Evolutionary conservation across 2,329 filamentous ascomycete species (phyloP).

Genomic region (Ophiostoma ulmi): DNA sequence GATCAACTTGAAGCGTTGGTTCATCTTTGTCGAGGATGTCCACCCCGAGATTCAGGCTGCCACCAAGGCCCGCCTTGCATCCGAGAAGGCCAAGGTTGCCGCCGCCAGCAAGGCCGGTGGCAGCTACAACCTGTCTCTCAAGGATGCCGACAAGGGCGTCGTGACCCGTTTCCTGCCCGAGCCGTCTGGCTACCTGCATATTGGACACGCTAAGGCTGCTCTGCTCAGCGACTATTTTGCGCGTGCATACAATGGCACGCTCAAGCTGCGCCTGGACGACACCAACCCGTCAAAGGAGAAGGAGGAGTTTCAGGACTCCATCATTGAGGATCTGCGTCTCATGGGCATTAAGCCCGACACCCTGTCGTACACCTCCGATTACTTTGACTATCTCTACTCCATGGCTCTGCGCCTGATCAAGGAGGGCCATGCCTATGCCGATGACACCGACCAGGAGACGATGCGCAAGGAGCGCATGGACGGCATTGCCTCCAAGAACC

Average conservation of each 20-base stretch:
- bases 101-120: slow-evolving; percentile 70
- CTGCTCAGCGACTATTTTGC: slow-evolving; percentile 91
- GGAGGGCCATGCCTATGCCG: slow-evolving; percentile 83
- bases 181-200: slow-evolving; percentile 92
- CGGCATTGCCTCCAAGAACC: slow-evolving; percentile 73
- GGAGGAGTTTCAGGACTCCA: slow-evolving; percentile 90
- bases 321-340: slow-evolving; percentile 82
- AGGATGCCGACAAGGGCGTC: slow-evolving; percentile 80
- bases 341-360: slow-evolving; percentile 89
- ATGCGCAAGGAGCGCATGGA: slow-evolving; percentile 83
- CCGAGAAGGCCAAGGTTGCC: slow-evolving; percentile 63
- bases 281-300: slow-evolving; percentile 98
- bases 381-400: slow-evolving; percentile 89
- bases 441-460: slow-evolving; percentile 84
- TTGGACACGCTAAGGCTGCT: slow-evolving; percentile 76
- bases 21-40: slow-evolving; percentile 73
- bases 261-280: slow-evolving; percentile 91
- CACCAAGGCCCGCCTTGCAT: slow-evolving; percentile 63
- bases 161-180: slow-evolving; percentile 91
- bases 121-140: slow-evolving; percentile 83
- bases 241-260: slow-evolving; percentile 84
- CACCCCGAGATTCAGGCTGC: slow-evolving; percentile 71
- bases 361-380: slow-evolving; percentile 87
- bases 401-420: slow-evolving; percentile 79
- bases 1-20: slow-evolving; percentile 79